phyloP scores from a whole-genome alignment of 2,329 filamentous ascomycete genomes.

The Talaromyces sp. region DNA sequence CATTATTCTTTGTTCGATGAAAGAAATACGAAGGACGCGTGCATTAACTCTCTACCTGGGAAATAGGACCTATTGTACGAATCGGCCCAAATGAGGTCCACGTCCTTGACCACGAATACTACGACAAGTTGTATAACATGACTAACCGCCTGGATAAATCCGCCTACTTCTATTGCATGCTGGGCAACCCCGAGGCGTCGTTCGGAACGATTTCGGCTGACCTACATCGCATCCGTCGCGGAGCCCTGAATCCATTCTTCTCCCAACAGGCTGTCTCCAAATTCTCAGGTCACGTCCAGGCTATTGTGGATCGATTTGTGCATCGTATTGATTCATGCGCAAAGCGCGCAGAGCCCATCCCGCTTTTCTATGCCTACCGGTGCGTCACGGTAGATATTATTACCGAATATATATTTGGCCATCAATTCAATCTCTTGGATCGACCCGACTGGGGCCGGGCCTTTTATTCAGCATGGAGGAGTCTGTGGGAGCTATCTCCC shows the following conservation, averaged over 20 bases:
- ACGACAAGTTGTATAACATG: slow-evolving; percentile 22
- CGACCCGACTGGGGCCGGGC: slow-evolving; percentile 14
- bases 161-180: slow-evolving; percentile 17
- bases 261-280: slow-evolving; percentile 19
- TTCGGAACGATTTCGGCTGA: slow-evolving; percentile 38
- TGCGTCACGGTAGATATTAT: slow-evolving; percentile 18
- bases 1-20: neutral
- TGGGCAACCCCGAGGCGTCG: slow-evolving; percentile 19
- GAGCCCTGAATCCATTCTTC: slow-evolving; percentile 25
- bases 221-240: slow-evolving; percentile 25
- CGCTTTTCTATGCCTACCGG: slow-evolving; percentile 16
- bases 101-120: slow-evolving; percentile 22
- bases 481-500: slow-evolving; percentile 16
- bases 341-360: slow-evolving; percentile 10
- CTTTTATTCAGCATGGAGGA: slow-evolving; percentile 18
- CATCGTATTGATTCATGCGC: slow-evolving; percentile 17
- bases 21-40: neutral
- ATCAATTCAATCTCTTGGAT: slow-evolving; percentile 16
- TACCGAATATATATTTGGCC: slow-evolving; percentile 16
- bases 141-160: slow-evolving; percentile 26
- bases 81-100: slow-evolving; percentile 24
- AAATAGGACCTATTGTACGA: slow-evolving; percentile 23
- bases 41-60: no score
- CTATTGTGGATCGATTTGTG: slow-evolving; percentile 24
- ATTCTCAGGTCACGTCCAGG: slow-evolving; percentile 32